Base-by-base conservation (phyloP, 176 grass and related monocot species). In the Thalia dealbata region DNA sequence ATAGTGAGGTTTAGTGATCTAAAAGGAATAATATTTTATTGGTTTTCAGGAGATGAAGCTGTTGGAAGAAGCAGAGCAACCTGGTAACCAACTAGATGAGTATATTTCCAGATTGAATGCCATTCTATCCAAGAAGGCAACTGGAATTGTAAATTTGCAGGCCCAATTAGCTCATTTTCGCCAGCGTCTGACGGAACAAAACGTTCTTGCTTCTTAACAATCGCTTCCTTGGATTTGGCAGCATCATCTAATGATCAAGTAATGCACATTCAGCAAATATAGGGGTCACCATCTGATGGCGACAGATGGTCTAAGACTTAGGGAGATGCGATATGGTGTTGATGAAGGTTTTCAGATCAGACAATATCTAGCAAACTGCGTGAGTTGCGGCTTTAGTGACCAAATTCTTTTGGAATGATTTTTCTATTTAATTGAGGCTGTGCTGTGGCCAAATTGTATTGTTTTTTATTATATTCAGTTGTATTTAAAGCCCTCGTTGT, bases 51-150 rank as follows among this genome's bases (percentile, higher is more conserved):
- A 87, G 75, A 81, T 87, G 77, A 81, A 80, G 23, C 75, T 87
- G 69, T 83, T 87, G 60, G 85, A 81, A n/a, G 69, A 87, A 80
- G 77, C 85, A 62, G 85, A 81, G 43, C 81, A 83, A 69, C 85
- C 81, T 59, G 81, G 85, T 28, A 81, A 80, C 66, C 73, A 87
- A 30, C 61, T 81, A 62, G 85, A 87, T 44, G 81, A 83, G 43
- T 87, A 87, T 52, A 55, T 87, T 69, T 80, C 77, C 14, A 83
- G 77, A 83, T 52, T 87, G 73, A 87, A 74, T 44, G 26, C 18
- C 24, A 78, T 87, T 23, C 77, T 80, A 59, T 81, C 73, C 22
- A 77, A 83, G 71, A 87, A 83, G 74, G 77, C 73, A 23, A 61
- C 81, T 69, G 81, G 77, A 77, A 82, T 87, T 62, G 82, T 80